Conservation (phyloP, 176 grass and related monocot genomes). For the Eleusine coracana region DNA sequence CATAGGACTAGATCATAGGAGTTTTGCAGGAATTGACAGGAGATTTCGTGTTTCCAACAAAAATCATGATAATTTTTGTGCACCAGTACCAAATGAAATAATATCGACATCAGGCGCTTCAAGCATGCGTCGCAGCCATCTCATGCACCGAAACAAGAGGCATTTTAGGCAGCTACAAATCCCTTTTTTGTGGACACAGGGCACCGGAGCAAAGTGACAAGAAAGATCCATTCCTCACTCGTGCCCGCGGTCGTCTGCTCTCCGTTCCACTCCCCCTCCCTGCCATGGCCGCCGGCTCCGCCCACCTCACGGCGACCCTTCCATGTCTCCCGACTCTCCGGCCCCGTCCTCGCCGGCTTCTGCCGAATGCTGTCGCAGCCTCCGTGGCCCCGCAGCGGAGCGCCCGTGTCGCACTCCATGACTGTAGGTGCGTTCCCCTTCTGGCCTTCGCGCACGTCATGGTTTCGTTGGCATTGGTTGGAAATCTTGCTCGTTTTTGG, state of each 20-base stretch:
- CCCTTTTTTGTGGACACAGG: neutral
- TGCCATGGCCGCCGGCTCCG: constrained; percentile 30
- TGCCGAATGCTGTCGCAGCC: neutral
- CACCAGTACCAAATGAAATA: neutral
- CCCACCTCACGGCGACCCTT: neutral
- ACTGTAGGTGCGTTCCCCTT: constrained; percentile 38
- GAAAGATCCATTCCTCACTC: constrained; percentile 9
- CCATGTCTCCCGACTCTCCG: neutral
- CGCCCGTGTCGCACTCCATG: neutral
- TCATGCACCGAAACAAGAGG: neutral
- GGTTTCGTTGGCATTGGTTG: neutral
- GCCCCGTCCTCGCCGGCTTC: neutral
- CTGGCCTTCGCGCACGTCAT: neutral
- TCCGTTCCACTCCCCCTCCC: neutral
- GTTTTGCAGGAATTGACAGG: neutral
- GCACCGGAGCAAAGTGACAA: constrained; percentile 35
- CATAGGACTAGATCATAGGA: neutral
- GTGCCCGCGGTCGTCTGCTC: neutral
- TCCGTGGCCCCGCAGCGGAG: constrained; percentile 12
- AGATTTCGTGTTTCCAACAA: neutral
- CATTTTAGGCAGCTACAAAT: neutral
- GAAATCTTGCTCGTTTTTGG: neutral
- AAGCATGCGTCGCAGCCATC: neutral
- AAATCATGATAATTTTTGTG: neutral
- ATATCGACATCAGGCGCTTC: neutral